Conservation (phyloP, 1,139 yeast genomes). For the Geotrichum reessii region DNA sequence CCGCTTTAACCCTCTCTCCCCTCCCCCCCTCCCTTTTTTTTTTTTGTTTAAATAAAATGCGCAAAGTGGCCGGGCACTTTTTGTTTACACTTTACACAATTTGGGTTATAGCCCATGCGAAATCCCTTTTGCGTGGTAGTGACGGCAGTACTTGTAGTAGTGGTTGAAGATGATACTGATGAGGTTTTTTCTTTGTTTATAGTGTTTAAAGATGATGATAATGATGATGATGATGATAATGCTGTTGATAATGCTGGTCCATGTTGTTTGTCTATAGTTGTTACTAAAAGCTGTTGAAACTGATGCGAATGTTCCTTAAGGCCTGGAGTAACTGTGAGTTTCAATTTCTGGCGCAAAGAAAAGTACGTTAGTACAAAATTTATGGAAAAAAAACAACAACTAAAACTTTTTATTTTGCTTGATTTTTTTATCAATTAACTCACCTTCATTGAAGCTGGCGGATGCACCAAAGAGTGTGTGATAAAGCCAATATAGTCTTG, state of each 20-base stretch:
- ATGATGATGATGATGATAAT: neutral
- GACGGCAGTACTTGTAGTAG: neutral
- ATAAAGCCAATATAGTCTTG: neutral
- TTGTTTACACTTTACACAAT: conserved; percentile 22
- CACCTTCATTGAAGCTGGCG: neutral
- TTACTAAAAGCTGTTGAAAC: neutral
- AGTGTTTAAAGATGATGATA: neutral
- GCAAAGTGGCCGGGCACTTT: conserved; percentile 26
- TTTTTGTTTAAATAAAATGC: conserved; percentile 18
- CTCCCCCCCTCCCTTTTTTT: neutral
- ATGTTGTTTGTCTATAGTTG: neutral
- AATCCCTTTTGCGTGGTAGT: conserved; percentile 4
- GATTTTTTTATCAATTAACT: no score
- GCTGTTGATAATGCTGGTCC: neutral
- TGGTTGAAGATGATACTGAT: neutral
- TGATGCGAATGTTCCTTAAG: neutral
- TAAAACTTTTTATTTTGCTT: neutral
- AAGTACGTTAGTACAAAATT: neutral
- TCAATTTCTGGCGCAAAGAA: neutral
- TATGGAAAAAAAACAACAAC: neutral
- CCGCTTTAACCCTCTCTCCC: no score
- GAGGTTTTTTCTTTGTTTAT: neutral
- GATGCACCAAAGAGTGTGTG: neutral
- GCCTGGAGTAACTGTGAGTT: neutral
- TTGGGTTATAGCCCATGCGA: conserved; percentile 23